Evolutionary conservation across 176 grass and related monocot species (phyloP).

Genomic region (Neostapfia colusana): DNA sequence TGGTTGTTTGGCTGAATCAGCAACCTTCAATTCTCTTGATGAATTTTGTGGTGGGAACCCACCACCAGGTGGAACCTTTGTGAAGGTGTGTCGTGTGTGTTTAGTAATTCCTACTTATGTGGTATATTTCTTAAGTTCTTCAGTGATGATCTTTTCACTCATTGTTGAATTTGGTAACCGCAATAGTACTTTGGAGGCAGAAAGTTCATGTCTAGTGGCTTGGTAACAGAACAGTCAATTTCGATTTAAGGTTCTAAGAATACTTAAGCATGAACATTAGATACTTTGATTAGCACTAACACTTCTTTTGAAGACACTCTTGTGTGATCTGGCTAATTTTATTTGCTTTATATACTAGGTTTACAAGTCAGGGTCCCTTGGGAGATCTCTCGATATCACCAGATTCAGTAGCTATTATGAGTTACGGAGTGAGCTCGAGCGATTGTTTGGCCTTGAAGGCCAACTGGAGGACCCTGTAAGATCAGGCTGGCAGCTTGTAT

Average conservation of each 20-base stretch:
- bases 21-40: slow-evolving; percentile 53
- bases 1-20: slow-evolving; percentile 65
- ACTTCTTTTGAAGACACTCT: background rate
- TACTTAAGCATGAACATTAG: slow-evolving; percentile 12
- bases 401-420: slow-evolving; percentile 83
- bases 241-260: background rate
- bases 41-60: slow-evolving; percentile 61
- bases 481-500: slow-evolving; percentile 99
- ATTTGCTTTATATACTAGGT: slow-evolving; percentile 44
- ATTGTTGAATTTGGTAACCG: background rate
- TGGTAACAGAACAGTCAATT: background rate
- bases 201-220: background rate
- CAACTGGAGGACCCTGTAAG: slow-evolving; percentile 90
- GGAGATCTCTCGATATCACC: slow-evolving; percentile 90
- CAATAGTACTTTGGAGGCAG: background rate
- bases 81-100: slow-evolving; percentile 77
- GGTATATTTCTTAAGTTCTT: slow-evolving; percentile 10
- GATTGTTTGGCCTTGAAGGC: slow-evolving; percentile 94
- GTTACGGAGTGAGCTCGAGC: slow-evolving; percentile 78
- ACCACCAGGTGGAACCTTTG: slow-evolving; percentile 82
- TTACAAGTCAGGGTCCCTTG: slow-evolving; percentile 88
- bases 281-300: background rate
- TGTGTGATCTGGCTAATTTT: slow-evolving; percentile 1
- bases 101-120: background rate
- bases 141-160: background rate